Conservation (phyloP, 495 filamentous ascomycete species). For the Ascobolus immersus region DNA sequence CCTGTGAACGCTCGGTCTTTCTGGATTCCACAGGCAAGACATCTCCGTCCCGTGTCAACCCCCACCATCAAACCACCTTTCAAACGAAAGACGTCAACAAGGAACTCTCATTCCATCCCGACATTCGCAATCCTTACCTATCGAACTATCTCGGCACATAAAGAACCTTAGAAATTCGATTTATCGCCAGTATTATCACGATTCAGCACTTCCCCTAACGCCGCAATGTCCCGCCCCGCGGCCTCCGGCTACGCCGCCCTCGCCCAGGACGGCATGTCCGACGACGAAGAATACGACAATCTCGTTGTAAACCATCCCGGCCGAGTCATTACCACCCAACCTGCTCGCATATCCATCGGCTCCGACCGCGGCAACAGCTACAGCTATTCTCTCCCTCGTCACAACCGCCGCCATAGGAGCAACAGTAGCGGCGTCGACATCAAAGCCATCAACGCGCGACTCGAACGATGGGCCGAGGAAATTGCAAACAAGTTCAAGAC, state of each 20-base stretch:
- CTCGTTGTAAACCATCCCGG: slow-evolving; percentile 10
- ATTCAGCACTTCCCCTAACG: too few relatives aligned
- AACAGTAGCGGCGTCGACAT: slow-evolving; percentile 87
- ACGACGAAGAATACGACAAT: slow-evolving; percentile 15
- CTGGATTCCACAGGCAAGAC: too few relatives aligned
- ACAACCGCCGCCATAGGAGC: slow-evolving; percentile 31
- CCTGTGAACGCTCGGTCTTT: too few relatives aligned
- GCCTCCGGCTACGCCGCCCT: slow-evolving; percentile 15
- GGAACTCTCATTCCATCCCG: too few relatives aligned
- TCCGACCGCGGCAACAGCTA: slow-evolving; percentile 6
- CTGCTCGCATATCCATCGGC: background rate
- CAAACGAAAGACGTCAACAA: too few relatives aligned
- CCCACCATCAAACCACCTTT: too few relatives aligned
- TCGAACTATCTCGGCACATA: too few relatives aligned
- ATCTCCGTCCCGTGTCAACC: too few relatives aligned
- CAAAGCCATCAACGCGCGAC: slow-evolving; percentile 88
- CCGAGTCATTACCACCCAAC: slow-evolving; percentile 13
- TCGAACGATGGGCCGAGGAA: slow-evolving; percentile 94
- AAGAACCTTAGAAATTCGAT: too few relatives aligned
- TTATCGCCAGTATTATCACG: too few relatives aligned
- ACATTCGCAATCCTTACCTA: too few relatives aligned
- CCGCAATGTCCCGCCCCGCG: slow-evolving; percentile 14
- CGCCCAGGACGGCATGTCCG: slow-evolving; percentile 13
- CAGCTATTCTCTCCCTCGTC: slow-evolving; percentile 9
- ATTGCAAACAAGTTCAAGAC: slow-evolving; percentile 96